Evolutionary conservation across 352 stramenopile genomes (phyloP), one percentile per base, ranked within the genome.

Genomic region (Peronospora destructor): DNA sequence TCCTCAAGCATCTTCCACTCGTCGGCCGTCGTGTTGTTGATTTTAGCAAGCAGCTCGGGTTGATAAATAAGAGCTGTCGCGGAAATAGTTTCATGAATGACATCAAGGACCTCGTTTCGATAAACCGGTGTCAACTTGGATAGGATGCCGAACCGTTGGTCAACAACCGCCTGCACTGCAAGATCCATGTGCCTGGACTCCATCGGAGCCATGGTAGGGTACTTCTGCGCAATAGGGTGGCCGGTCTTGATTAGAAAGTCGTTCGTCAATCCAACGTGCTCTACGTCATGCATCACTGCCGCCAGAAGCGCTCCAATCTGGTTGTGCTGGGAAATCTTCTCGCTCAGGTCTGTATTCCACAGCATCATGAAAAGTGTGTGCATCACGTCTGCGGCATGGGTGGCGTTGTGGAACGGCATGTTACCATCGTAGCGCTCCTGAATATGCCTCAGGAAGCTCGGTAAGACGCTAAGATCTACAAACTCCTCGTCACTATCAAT

Each of bases 381-480:
- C 56, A 89, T 66, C 52, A 91, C 81, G 43, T 91, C 81, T 0
- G 81, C 76, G 0, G 76, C 81, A 42, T 91, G 81, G n/a, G 72
- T 77, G 6, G 78, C 81, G 26, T 91, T 91, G 60, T 91, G 81
- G 53, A 90, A 91, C 28, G 76, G 78, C 59, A 87, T 88, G 35
- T 66, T 68, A 25, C 64, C 49, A 45, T 76, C 57, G 58, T 91
- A 91, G 1, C 67, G 68, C 6, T 60, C 64, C 53, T 91, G 69
- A 46, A 91, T 70, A 58, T 85, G 58, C 14, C 51, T 57, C n/a
- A 87, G 42, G 37, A 87, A 85, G 21, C 50, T 42, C 0, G 68
- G 68, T 10, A 91, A 26, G n/a, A 65, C 45, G 25, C 62, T 45
- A 8, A 86, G 48, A 41, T 91, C 75, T 38, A 91, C 45, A 10